A percentile compares a stretch with the other conserved stretches of the same genome.
Conservation (phyloP, 495 filamentous ascomycete genomes). For the Daldinia decipiens region DNA sequence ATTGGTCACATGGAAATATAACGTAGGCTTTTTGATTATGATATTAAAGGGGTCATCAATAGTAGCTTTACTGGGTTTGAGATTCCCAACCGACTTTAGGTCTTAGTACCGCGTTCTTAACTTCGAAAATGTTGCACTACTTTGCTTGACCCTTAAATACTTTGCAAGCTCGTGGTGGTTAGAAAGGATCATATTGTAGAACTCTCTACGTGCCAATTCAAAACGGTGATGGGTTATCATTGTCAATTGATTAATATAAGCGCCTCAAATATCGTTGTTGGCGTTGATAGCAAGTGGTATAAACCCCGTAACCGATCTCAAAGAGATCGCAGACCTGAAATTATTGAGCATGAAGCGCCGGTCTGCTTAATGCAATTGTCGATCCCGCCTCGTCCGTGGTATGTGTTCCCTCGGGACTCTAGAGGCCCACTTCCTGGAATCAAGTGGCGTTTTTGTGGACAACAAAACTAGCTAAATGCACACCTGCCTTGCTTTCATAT, state of each 20-base stretch:
- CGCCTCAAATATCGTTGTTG: neutral
- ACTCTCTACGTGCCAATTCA: neutral
- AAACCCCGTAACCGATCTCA: neutral
- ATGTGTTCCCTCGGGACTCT: neutral
- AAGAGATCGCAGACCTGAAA: neutral
- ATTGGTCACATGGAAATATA: conserved; percentile 19
- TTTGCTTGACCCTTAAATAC: neutral
- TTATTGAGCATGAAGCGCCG: neutral
- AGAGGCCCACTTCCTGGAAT: too few species aligned
- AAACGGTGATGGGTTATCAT: neutral
- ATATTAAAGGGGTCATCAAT: conserved; percentile 26
- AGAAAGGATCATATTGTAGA: neutral
- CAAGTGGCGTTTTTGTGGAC: too few species aligned
- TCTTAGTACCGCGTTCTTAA: neutral
- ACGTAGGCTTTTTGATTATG: conserved; percentile 8
- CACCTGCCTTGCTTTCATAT: conserved; percentile 9
- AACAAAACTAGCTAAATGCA: conserved; percentile 16
- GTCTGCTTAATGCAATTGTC: conserved; percentile 3
- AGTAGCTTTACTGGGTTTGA: conserved; percentile 11
- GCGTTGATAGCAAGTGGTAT: neutral
- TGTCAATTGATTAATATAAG: neutral
- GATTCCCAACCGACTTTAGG: neutral
- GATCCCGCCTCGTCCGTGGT: neutral
- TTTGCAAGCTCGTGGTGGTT: neutral
- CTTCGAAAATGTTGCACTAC: neutral